Evolutionary conservation across 495 filamentous ascomycete genomes (phyloP), one percentile per base, ranked within the genome.

Genomic region (Aspergillus homomorphus): DNA sequence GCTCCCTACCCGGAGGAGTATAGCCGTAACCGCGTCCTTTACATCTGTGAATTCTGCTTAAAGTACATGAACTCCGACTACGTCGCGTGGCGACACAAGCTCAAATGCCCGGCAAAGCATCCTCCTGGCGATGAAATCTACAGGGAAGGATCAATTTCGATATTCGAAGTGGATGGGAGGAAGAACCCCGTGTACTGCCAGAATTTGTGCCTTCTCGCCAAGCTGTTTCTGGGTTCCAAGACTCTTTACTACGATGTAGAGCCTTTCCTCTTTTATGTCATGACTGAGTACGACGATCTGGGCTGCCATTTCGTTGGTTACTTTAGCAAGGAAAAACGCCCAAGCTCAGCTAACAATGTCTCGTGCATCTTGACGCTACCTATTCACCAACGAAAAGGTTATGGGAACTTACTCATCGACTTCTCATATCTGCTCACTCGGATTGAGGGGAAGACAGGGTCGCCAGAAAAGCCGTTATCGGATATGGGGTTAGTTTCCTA

Each of bases 41-140:
- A 96, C 73, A 97, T 98, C 62, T 98, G 94, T 78, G 95, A 98
- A 69, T 98, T 97, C 71, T 98, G 94, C 69, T 79, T 98, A 48
- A 98, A 98, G 70, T 98, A 98, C 76, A 96, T 98, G 92, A 96
- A 92, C 69, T 96, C 93, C 12, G 92, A 97, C 66, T 97, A 93
- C 62, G 93, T 98, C 20, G 92, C 93, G 19, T 97, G 91, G 92
- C 82, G 94, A 42, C 94, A 98, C 69, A 97, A 96, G 77, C 88
- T 95, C 65, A 98, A 98, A 78, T 98, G 94, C 64, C 89, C 91
- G 5, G 91, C 91, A 9, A 96, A 96, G 68, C 90, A 98, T 63
- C 95, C 94, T 4, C 94, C 94, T 1, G 94, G 94, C 20, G 93
- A 98, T 63, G 95, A 98, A 67, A 96, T 98, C 54, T 98, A 98